Conservation (phyloP, 2,329 filamentous ascomycete species). For the Ophiocordyceps sinensis region DNA sequence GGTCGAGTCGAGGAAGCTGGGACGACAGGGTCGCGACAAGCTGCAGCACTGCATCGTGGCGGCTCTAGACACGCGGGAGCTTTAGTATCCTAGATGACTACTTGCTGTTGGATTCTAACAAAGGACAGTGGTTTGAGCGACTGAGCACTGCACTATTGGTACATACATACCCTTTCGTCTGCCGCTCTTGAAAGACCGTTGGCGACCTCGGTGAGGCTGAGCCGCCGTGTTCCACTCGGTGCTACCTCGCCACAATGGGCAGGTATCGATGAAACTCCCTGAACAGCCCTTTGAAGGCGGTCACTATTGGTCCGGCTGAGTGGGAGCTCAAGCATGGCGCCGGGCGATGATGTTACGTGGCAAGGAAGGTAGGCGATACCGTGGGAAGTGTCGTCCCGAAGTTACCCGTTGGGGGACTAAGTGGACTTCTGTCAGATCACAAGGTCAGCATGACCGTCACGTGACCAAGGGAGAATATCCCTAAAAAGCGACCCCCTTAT, state of each 20-base stretch:
- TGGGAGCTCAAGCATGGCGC: neutral
- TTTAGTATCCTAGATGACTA: neutral
- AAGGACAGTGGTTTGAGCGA: too few relatives aligned
- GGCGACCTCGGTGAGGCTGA: neutral
- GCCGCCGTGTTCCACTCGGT: neutral
- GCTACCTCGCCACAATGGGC: neutral
- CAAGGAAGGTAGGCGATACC: too few relatives aligned
- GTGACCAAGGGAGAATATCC: too few relatives aligned
- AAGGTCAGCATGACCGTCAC: too few relatives aligned
- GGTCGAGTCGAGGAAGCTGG: neutral
- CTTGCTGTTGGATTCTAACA: too few relatives aligned
- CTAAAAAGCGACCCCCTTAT: too few relatives aligned
- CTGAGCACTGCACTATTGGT: too few relatives aligned
- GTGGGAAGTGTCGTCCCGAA: too few relatives aligned
- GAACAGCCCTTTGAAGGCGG: neutral
- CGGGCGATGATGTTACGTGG: too few relatives aligned
- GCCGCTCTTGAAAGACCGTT: neutral
- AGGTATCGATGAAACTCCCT: neutral
- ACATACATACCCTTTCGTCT: neutral
- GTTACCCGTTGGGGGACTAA: too few relatives aligned
- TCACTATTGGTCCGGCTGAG: neutral
- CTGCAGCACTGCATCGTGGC: conserved; percentile 2
- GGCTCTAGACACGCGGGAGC: conserved; percentile 1
- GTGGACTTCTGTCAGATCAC: too few relatives aligned
- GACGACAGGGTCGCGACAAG: conserved; percentile 1